Evolutionary conservation across 2,329 filamentous ascomycete species (phyloP).

Genomic region (Cladosporium sp.): DNA sequence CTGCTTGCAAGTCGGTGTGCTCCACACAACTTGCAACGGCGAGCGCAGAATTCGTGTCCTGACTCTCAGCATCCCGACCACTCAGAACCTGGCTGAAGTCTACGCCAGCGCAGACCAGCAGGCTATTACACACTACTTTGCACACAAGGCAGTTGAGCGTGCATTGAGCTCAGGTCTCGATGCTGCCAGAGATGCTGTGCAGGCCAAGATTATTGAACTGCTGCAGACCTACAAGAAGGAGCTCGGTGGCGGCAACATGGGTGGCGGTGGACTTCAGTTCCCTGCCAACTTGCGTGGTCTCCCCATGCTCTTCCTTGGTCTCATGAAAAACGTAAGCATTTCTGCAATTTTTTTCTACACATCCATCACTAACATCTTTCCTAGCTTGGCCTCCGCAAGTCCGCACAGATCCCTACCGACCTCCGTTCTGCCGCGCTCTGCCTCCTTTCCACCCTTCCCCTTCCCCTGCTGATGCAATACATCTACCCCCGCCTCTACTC

Average conservation of each 20-base stretch:
- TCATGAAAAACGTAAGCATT: conserved; percentile 88
- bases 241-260: conserved; percentile 91
- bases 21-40: conserved; percentile 97
- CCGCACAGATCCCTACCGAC: conserved; percentile 90
- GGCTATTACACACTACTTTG: conserved; percentile 91
- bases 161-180: conserved; percentile 84
- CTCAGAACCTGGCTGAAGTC: conserved; percentile 83
- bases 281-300: conserved; percentile 87
- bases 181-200: conserved; percentile 84
- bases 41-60: conserved; percentile 93
- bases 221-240: conserved; percentile 97
- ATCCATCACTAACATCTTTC: conserved; percentile 32
- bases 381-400: conserved; percentile 79
- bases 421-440: conserved; percentile 90
- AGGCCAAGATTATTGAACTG: conserved; percentile 88
- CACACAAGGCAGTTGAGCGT: conserved; percentile 94
- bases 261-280: conserved; percentile 87
- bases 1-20: conserved; percentile 88
- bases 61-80: conserved; percentile 90
- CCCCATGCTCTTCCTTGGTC: conserved; percentile 84
- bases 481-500: conserved; percentile 71
- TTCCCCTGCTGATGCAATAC: conserved; percentile 89
- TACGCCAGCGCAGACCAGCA: conserved; percentile 95
- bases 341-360: no score
- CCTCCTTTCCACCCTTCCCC: conserved; percentile 87